Percentiles rank a stretch among this genome's conserved stretches.
These are phyloP conservation scores for Fonsecaea monophora DNA, from an alignment of 2,329 filamentous ascomycete species.

Conservation along the genomic window DNA sequence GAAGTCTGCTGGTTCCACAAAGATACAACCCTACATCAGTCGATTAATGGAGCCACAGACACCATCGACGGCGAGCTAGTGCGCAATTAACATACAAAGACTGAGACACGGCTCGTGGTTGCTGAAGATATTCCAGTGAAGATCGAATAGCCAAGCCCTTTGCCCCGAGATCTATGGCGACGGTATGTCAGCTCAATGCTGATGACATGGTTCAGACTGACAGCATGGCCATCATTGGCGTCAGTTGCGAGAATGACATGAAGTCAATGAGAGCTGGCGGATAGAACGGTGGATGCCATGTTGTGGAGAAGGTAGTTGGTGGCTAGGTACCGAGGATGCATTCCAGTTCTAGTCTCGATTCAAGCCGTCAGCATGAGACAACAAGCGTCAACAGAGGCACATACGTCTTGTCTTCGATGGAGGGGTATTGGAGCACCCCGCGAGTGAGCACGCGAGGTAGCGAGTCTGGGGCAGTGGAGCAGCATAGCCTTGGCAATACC, in stretches of 20 bases:
- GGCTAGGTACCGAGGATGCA: too few species aligned
- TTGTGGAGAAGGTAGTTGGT: background rate
- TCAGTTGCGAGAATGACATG: background rate
- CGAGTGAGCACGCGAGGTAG: too few species aligned
- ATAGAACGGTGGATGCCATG: background rate
- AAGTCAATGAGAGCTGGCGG: background rate
- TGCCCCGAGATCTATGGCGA: background rate
- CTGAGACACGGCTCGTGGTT: background rate
- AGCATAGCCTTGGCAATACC: background rate
- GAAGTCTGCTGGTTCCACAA: background rate
- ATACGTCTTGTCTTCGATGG: too few species aligned
- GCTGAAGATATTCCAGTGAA: background rate
- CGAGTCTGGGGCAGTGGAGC: too few species aligned
- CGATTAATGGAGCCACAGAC: background rate
- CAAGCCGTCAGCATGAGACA: background rate
- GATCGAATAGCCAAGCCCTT: background rate
- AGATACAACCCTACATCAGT: background rate
- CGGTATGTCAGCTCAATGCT: background rate
- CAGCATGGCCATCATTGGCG: background rate
- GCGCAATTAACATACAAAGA: background rate
- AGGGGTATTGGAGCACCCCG: too few species aligned
- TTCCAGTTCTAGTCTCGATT: background rate
- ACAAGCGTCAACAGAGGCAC: background rate
- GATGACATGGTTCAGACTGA: background rate
- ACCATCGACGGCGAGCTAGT: background rate